Conservation (phyloP, 2,329 filamentous ascomycete species). For the Ophidiomyces ophidiicola region DNA sequence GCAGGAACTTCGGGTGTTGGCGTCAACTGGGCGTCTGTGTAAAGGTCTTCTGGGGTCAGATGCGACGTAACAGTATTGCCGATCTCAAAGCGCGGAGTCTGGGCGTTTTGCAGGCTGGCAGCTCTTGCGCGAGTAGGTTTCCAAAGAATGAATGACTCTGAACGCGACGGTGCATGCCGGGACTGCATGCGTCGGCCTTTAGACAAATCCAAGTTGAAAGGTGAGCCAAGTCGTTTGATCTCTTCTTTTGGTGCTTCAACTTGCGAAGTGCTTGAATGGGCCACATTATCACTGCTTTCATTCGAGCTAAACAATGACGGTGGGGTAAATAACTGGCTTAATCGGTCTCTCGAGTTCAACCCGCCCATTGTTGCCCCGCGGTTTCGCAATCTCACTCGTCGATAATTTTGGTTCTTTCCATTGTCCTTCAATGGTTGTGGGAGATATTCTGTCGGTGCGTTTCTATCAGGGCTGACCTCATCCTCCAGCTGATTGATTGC, state of each 20-base stretch:
- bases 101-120: constrained; percentile 1
- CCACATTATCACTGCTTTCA: constrained; percentile 20
- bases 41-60: neutral
- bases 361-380: constrained; percentile 48
- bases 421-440: constrained; percentile 20
- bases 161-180: constrained; percentile 33
- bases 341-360: constrained; percentile 36
- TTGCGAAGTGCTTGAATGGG: constrained; percentile 12
- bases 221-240: constrained; percentile 38
- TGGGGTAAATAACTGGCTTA: constrained; percentile 45
- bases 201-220: constrained; percentile 33
- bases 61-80: neutral
- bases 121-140: constrained; percentile 1
- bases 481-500: constrained; percentile 45
- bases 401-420: constrained; percentile 39
- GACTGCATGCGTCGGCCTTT: constrained; percentile 25
- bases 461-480: constrained; percentile 35
- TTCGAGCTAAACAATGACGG: constrained; percentile 25
- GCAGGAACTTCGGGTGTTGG: neutral
- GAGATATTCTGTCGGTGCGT: constrained; percentile 29
- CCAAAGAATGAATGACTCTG: constrained; percentile 31
- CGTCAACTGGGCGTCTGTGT: neutral
- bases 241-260: constrained; percentile 20
- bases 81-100: neutral
- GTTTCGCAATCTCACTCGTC: constrained; percentile 47